Conservation (phyloP, 2,329 filamentous ascomycete species). For the Ciborinia camelliae region DNA sequence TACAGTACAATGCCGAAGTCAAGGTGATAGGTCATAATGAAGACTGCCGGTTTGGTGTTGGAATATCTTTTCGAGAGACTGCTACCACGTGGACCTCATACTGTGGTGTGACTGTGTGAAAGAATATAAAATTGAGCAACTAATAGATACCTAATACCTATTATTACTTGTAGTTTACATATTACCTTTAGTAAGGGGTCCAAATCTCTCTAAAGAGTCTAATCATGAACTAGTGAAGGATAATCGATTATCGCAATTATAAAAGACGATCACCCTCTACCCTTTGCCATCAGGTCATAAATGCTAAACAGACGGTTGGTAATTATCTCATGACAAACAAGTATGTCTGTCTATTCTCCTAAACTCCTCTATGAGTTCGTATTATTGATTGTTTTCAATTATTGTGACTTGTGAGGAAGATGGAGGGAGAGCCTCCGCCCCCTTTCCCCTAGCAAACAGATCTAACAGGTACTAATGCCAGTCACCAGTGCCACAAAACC, state of each 20-base stretch:
- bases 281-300: not conserved
- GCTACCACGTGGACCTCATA: not conserved
- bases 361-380: not conserved
- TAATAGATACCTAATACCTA: no score
- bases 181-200: not conserved
- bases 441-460: not conserved
- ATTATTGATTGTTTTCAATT: no score
- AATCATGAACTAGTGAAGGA: not conserved
- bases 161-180: no score
- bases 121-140: no score
- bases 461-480: no score
- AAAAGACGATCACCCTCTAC: slow-evolving; percentile 7
- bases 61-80: not conserved
- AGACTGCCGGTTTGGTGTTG: not conserved
- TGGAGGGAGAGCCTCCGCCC: no score
- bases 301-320: not conserved
- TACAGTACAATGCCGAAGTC: slow-evolving; percentile 5
- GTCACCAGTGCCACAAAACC: slow-evolving; percentile 5
- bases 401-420: not conserved
- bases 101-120: not conserved
- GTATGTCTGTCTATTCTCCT: not conserved
- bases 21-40: not conserved
- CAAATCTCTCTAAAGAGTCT: not conserved
- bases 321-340: not conserved
- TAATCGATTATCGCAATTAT: slow-evolving; percentile 12